Percentiles rank a stretch among this genome's conserved stretches.
phyloP scores from a whole-genome alignment of 257 asterid species.

The Coffea canephora region DNA sequence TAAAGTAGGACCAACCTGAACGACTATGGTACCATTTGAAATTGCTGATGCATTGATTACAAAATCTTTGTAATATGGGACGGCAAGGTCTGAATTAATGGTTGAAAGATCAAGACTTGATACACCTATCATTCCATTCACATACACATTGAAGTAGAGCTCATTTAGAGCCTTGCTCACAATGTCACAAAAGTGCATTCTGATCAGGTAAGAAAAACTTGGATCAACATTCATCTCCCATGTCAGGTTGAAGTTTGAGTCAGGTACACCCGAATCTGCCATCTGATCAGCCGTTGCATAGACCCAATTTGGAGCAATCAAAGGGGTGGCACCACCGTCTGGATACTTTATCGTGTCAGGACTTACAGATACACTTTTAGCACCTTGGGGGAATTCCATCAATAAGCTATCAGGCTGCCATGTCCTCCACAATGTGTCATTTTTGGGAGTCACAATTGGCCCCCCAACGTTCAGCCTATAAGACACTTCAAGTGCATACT shows the following conservation, averaged over 20 bases:
- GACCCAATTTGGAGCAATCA: conserved; percentile 61
- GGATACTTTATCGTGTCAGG: conserved; percentile 44
- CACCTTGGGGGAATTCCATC: conserved; percentile 57
- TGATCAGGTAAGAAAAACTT: conserved; percentile 64
- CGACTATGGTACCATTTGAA: conserved; percentile 41
- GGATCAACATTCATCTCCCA: conserved; percentile 81
- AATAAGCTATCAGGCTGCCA: conserved; percentile 56
- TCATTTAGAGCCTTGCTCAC: conserved; percentile 64
- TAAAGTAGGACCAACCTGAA: conserved; percentile 75
- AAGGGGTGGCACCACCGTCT: conserved; percentile 64
- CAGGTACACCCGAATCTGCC: conserved; percentile 61
- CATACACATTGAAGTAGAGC: conserved; percentile 83
- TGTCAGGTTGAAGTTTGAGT: conserved; percentile 74
- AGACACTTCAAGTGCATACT: conserved; percentile 51
- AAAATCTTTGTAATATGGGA: conserved; percentile 74
- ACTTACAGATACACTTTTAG: conserved; percentile 50
- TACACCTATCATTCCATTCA: conserved; percentile 51
- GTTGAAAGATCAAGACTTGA: conserved; percentile 79
- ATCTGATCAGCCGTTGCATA: conserved; percentile 76
- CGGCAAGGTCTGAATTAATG: conserved; percentile 57
- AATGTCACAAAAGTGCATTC: conserved; percentile 86
- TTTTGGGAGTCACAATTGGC: conserved; percentile 58
- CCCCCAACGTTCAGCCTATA: conserved; percentile 81
- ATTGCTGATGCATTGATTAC: conserved; percentile 64
- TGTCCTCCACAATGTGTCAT: conserved; percentile 69